Conservation (phyloP, 805 yeast genomes). For the Saccharomycopsis fibuligera region DNA sequence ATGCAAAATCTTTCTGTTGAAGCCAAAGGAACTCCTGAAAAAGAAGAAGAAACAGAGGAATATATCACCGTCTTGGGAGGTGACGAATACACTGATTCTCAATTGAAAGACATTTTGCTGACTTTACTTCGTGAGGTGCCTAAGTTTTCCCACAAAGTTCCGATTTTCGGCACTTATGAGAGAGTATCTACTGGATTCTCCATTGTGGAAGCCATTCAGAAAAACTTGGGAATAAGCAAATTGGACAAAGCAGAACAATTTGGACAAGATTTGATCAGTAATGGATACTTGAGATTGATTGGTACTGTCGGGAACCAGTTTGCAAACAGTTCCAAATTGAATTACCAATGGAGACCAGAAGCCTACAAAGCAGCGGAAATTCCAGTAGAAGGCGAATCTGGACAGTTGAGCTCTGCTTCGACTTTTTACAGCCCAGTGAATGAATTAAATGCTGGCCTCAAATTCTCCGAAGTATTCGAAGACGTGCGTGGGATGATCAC, state of each 20-base stretch:
- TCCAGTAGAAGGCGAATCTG: slow-evolving; percentile 22
- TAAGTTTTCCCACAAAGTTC: slow-evolving; percentile 48
- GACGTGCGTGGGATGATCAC: slow-evolving; percentile 19
- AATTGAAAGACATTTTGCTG: slow-evolving; percentile 36
- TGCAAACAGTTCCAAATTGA: slow-evolving; percentile 67
- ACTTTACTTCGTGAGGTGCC: slow-evolving; percentile 45
- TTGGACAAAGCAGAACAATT: slow-evolving; percentile 58
- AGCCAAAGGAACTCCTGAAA: slow-evolving; percentile 22
- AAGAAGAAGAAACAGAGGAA: slow-evolving; percentile 25
- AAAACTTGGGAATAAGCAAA: slow-evolving; percentile 37
- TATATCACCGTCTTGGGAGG: slow-evolving; percentile 31
- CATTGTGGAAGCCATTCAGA: slow-evolving; percentile 54
- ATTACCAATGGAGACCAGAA: slow-evolving; percentile 74
- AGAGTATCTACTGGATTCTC: slow-evolving; percentile 56
- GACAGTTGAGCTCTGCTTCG: not conserved
- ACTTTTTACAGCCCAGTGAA: slow-evolving; percentile 12
- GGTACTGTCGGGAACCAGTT: slow-evolving; percentile 57
- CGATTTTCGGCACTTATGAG: slow-evolving; percentile 63
- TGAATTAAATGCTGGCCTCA: slow-evolving; percentile 9
- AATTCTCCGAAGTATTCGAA: slow-evolving; percentile 20
- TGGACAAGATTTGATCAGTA: slow-evolving; percentile 63
- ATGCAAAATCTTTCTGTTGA: slow-evolving; percentile 21
- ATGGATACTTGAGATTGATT: slow-evolving; percentile 57
- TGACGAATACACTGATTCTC: slow-evolving; percentile 33
- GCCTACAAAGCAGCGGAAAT: slow-evolving; percentile 52